phyloP scores from a whole-genome alignment of 164 flowering plant species.

The Santalum album region DNA sequence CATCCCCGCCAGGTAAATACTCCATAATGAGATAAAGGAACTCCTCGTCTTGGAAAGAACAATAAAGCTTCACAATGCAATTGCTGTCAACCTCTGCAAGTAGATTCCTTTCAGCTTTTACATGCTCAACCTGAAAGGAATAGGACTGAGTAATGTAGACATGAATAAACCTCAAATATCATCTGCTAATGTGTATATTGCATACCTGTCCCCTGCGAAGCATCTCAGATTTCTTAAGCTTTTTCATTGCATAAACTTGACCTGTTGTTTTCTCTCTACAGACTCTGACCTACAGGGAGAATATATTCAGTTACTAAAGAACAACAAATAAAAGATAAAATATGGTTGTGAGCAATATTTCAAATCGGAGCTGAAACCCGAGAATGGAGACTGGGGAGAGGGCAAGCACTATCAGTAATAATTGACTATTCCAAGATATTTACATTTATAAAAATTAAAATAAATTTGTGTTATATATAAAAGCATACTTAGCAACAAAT shows the following conservation, averaged over 20 bases:
- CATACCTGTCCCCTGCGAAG: conserved; percentile 77
- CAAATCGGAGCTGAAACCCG: background rate
- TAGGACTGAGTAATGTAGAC: conserved; percentile 3
- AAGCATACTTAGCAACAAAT: too few relatives aligned
- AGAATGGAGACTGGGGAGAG: background rate
- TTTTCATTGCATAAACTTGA: conserved; percentile 78
- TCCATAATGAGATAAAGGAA: conserved; percentile 50
- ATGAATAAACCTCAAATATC: background rate
- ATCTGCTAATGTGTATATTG: background rate
- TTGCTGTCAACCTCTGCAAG: conserved; percentile 54
- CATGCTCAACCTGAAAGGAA: conserved; percentile 61
- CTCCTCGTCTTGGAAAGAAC: conserved; percentile 47
- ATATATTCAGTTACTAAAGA: background rate
- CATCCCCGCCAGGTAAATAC: conserved; percentile 54
- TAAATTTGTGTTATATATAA: too few relatives aligned
- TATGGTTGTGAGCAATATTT: background rate
- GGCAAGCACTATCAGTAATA: background rate
- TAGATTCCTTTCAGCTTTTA: conserved; percentile 53
- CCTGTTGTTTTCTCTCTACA: conserved; percentile 64
- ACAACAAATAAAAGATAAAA: background rate
- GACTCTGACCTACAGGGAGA: conserved; percentile 50
- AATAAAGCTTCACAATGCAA: conserved; percentile 48
- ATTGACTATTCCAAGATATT: background rate
- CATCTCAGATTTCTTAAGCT: conserved; percentile 85
- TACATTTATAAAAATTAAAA: too few relatives aligned